phyloP scores from a whole-genome alignment of 305 asterid species.

The Fraxinus sp. region DNA sequence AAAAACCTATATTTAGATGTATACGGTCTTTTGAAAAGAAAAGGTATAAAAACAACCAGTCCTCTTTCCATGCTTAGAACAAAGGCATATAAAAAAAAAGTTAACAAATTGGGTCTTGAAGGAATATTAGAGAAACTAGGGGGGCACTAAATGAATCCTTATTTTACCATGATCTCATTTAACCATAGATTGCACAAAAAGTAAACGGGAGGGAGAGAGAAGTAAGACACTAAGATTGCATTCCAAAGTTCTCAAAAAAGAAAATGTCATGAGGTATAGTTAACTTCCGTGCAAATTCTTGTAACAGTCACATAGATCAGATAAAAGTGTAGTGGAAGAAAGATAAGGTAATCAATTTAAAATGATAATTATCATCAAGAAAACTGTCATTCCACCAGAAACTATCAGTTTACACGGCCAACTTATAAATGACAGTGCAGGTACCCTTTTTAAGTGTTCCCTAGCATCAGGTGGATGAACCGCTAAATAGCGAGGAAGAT shows the following conservation, averaged over 20 bases:
- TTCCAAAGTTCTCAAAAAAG: too few relatives aligned
- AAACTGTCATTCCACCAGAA: slow-evolving; percentile 10
- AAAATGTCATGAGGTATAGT: too few relatives aligned
- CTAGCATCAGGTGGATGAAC: slow-evolving; percentile 76
- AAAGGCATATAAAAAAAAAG: not conserved
- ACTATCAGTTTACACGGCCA: not conserved
- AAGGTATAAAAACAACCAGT: not conserved
- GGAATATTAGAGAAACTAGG: not conserved
- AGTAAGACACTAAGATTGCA: too few relatives aligned
- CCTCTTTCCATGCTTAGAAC: not conserved
- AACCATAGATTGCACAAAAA: too few relatives aligned
- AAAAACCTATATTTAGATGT: not conserved
- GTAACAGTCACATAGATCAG: not conserved
- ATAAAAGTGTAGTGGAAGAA: not conserved
- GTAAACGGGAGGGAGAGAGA: too few relatives aligned
- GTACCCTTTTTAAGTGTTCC: slow-evolving; percentile 73
- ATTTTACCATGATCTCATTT: too few relatives aligned
- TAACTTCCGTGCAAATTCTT: too few relatives aligned
- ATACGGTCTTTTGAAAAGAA: not conserved
- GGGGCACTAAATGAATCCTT: not conserved
- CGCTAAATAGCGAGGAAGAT: slow-evolving; percentile 86
- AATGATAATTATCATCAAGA: not conserved
- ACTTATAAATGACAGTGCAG: not conserved
- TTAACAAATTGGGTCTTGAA: not conserved
- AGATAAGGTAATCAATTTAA: not conserved